phyloP scores from a whole-genome alignment of 148 eudicot genomes.

The Salicornia ramosissima region DNA sequence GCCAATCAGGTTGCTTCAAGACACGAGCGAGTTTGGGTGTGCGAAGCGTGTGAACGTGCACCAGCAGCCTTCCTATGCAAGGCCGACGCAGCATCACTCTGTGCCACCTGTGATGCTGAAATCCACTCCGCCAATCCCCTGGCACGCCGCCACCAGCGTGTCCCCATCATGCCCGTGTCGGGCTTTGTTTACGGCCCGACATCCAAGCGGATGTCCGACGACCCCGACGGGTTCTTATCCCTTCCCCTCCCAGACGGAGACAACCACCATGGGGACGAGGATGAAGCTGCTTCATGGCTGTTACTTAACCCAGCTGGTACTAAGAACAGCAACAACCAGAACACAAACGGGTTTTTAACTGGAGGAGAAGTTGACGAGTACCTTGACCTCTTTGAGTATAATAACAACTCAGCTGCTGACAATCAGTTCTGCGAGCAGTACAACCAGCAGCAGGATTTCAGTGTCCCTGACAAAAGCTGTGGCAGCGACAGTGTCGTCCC shows the following conservation, averaged over 20 bases:
- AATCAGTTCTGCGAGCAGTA: slow-evolving; percentile 34
- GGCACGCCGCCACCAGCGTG: slow-evolving; percentile 81
- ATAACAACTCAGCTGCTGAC: slow-evolving; percentile 40
- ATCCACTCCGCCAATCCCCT: slow-evolving; percentile 93
- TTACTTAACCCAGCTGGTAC: slow-evolving; percentile 52
- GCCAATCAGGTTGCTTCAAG: slow-evolving; percentile 38
- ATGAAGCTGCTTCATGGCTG: slow-evolving; percentile 85
- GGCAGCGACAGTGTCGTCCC: slow-evolving; percentile 60
- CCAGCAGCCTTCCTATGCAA: slow-evolving; percentile 88
- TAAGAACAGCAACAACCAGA: slow-evolving; percentile 31
- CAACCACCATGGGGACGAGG: slow-evolving; percentile 50
- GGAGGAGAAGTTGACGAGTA: slow-evolving; percentile 59
- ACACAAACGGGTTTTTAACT: slow-evolving; percentile 34
- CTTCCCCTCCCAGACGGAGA: slow-evolving; percentile 25
- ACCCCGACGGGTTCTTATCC: slow-evolving; percentile 36
- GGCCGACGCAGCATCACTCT: slow-evolving; percentile 89
- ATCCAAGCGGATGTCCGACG: slow-evolving; percentile 16
- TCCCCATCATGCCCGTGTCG: slow-evolving; percentile 51
- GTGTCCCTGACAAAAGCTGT: slow-evolving; percentile 40
- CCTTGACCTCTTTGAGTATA: slow-evolving; percentile 57
- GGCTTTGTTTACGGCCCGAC: slow-evolving; percentile 31
- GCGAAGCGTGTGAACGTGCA: slow-evolving; percentile 77
- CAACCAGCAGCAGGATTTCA: slow-evolving; percentile 38
- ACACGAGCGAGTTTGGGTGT: slow-evolving; percentile 69
- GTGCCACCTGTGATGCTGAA: slow-evolving; percentile 66